Percentiles rank a stretch among this genome's conserved stretches.
Evolutionary conservation across 139 green algal genomes (phyloP).

Genomic region (Gonium pectorale): DNA sequence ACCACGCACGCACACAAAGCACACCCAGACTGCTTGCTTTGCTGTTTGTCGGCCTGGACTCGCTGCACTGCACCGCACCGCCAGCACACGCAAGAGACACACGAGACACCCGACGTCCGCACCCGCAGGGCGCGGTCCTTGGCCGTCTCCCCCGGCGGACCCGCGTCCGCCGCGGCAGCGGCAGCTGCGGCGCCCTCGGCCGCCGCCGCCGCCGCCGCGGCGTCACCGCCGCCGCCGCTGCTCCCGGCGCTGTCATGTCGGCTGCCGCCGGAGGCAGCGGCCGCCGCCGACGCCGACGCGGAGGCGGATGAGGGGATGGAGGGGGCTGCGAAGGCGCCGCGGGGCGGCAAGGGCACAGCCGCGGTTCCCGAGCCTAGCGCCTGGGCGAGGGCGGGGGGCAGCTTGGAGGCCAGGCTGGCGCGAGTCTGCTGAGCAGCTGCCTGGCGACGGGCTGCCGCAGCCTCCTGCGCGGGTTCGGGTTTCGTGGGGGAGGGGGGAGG

Average conservation of each 20-base stretch:
- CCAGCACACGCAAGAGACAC: no score
- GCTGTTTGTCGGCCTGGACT: no score
- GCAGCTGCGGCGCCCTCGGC: neutral
- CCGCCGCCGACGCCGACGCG: no score
- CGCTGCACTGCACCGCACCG: no score
- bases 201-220: neutral
- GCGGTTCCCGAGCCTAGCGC: neutral
- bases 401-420: slow-evolving; percentile 13
- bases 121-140: slow-evolving; percentile 36
- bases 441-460: neutral
- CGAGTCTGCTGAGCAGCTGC: slow-evolving; percentile 26
- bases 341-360: neutral
- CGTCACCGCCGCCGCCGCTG: neutral
- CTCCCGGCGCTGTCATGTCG: neutral
- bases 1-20: no score
- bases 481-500: neutral
- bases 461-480: slow-evolving; percentile 23
- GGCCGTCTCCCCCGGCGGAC: slow-evolving; percentile 8
- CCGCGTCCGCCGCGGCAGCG: neutral
- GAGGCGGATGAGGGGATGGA: no score
- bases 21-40: no score
- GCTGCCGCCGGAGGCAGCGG: no score
- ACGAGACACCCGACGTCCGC: no score
- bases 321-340: neutral
- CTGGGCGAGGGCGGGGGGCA: slow-evolving; percentile 17